Conservation (phyloP, 2,329 filamentous ascomycete genomes). For the Aspergillus chevalieri region DNA sequence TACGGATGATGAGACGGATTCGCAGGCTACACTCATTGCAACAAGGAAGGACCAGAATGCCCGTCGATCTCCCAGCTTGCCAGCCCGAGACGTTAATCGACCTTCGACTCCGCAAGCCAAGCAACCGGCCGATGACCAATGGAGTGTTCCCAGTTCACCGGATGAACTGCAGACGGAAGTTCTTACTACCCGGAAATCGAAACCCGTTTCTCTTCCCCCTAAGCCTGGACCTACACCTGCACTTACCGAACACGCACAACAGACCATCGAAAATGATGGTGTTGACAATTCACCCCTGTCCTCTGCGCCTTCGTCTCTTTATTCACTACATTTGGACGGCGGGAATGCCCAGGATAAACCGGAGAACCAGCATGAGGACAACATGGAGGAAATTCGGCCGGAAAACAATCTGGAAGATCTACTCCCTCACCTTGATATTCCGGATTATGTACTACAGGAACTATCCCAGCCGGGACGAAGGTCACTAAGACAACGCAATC, state of each 20-base stretch:
- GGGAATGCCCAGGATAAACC: background rate
- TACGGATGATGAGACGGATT: background rate
- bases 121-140: constrained; percentile 13
- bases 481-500: constrained; percentile 39
- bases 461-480: constrained; percentile 23
- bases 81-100: constrained; percentile 2
- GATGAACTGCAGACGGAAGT: constrained; percentile 31
- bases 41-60: background rate
- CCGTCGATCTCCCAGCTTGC: constrained; percentile 2
- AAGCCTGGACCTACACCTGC: background rate
- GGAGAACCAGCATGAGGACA: background rate
- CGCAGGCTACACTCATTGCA: background rate
- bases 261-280: constrained; percentile 10
- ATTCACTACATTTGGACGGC: constrained; percentile 11
- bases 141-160: constrained; percentile 26
- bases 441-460: constrained; percentile 22
- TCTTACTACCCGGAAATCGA: constrained; percentile 13
- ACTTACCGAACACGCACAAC: constrained; percentile 1
- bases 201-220: constrained; percentile 4
- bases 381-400: background rate
- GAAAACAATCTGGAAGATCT: constrained; percentile 10
- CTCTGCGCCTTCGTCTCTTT: constrained; percentile 27
- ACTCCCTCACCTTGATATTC: constrained; percentile 19
- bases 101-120: constrained; percentile 11
- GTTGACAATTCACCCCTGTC: constrained; percentile 30